Base-by-base conservation (phyloP, 1,284 basidiomycete species). In the Ustilago bromivora region DNA sequence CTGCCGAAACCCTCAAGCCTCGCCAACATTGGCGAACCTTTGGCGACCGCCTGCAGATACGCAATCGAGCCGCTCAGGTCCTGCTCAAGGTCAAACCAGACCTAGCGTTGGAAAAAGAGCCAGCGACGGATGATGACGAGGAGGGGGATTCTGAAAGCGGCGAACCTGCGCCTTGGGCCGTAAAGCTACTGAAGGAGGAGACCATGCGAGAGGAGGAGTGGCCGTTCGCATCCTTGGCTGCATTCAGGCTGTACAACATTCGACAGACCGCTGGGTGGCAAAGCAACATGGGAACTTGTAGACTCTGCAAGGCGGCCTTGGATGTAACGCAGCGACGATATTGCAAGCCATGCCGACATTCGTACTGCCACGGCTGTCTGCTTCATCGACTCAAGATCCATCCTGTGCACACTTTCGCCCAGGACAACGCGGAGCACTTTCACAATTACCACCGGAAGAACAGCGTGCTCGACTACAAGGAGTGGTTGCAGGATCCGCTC, bases 351-450 rank as follows among this genome's bases (percentile, higher is more conserved):
- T 78, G 76, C 54, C 49, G 63, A 8, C 59, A 64, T 46, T 71
- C 71, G 49, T 78, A 62, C 60, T 78, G 76, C 67, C 66, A 62
- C 15, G 76, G 65, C 54, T 78, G 76, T 41, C 56, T 78, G 5
- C 54, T 78, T 12, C 71, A 69, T 57, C 61, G 46, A 60, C 4
- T 59, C 23, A 68, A 66, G 59, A 78, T 78, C 58, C 71, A 74
- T 65, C 76, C 76, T 0, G 76, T 67, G 23, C 71, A 78, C 28
- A 63, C 59, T 34, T 56, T 78, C 57, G 76, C 76, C 1, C 71
- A 74, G 43, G 53, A 63, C 7, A 43, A 74, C 9, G n/a, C 62
- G 7, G 65, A 57, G 19, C 46, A 35, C 11, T 71, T 78, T n/a
- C 76, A 78, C 52, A 8, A 23, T 10, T 78, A 78, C 43, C 76